Evolutionary conservation across 208 protist genomes (phyloP).

Genomic region (Trypanosoma conorhini): DNA sequence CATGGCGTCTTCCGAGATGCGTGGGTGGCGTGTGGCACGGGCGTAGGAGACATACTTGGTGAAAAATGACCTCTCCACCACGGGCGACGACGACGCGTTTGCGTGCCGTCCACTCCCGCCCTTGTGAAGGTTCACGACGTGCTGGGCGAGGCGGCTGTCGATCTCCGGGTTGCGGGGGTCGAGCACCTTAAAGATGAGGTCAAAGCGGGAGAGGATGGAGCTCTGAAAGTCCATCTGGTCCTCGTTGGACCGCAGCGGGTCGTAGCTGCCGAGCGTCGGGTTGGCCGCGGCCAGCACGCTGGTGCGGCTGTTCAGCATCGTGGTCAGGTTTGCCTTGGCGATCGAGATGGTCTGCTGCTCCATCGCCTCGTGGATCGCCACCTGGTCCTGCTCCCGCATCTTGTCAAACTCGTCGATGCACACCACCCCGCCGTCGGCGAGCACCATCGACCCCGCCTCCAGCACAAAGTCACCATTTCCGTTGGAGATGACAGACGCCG

Average conservation of each 20-base stretch:
- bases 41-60: constrained; percentile 97
- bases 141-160: constrained; percentile 93
- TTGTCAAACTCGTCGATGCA: constrained; percentile 99
- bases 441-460: constrained; percentile 99
- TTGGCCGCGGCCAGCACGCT: constrained; percentile 99
- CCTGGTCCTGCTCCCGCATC: constrained; percentile 98
- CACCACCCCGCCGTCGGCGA: constrained; percentile 99
- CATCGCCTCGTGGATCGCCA: constrained; percentile 99
- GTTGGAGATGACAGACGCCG: constrained; percentile 95
- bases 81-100: constrained; percentile 22
- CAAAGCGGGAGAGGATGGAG: constrained; percentile 99
- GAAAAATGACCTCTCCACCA: constrained; percentile 84
- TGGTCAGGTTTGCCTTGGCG: constrained; percentile 99
- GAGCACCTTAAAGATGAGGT: constrained; percentile 99
- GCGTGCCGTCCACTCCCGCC: constrained; percentile 60
- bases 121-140: constrained; percentile 97
- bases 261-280: constrained; percentile 96
- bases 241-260: constrained; percentile 87
- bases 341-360: constrained; percentile 99
- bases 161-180: constrained; percentile 94
- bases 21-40: constrained; percentile 83
- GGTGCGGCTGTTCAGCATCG: constrained; percentile 99
- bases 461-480: constrained; percentile 98
- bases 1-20: constrained; percentile 93
- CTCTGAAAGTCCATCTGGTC: constrained; percentile 97